A percentile compares a stretch with the other conserved stretches of the same genome.
Evolutionary conservation across 768 basidiomycete species (phyloP).

Genomic region (Tylopilus rubrobrunneus): DNA sequence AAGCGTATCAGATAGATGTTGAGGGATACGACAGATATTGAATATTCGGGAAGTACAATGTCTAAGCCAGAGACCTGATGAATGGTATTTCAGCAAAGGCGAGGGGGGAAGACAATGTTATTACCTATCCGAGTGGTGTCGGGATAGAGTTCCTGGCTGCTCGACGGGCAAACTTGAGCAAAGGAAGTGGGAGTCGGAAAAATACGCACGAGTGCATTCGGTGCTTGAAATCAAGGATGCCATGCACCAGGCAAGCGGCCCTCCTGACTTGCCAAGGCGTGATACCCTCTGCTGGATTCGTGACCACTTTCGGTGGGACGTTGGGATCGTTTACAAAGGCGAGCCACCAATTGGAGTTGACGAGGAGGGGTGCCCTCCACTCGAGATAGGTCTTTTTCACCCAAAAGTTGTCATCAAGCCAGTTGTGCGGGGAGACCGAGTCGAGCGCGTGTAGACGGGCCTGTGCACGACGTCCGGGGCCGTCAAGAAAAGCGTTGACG

Average conservation of each 20-base stretch:
- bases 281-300: conserved; percentile 33
- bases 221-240: conserved; percentile 70
- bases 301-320: conserved; percentile 44
- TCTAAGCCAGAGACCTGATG: conserved; percentile 60
- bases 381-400: conserved; percentile 81
- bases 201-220: conserved; percentile 55
- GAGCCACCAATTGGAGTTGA: conserved; percentile 98
- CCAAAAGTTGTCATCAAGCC: conserved; percentile 96
- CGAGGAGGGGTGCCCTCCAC: conserved; percentile 77
- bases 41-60: conserved; percentile 60
- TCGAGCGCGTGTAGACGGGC: conserved; percentile 60
- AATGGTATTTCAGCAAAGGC: background rate
- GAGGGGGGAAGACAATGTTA: background rate
- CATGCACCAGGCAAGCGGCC: conserved; percentile 75
- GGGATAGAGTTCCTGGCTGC: conserved; percentile 65
- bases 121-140: conserved; percentile 70
- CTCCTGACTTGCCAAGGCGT: conserved; percentile 84
- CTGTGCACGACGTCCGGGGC: conserved; percentile 18
- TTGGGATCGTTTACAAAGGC: conserved; percentile 71
- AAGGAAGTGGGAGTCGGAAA: background rate
- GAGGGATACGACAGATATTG: conserved; percentile 75
- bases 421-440: conserved; percentile 79
- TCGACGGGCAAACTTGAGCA: conserved; percentile 6
- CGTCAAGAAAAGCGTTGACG: conserved; percentile 15
- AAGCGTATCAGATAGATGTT: conserved; percentile 58